phyloP scores from a whole-genome alignment of 352 stramenopile genomes.

The Blastocystis sp. region DNA sequence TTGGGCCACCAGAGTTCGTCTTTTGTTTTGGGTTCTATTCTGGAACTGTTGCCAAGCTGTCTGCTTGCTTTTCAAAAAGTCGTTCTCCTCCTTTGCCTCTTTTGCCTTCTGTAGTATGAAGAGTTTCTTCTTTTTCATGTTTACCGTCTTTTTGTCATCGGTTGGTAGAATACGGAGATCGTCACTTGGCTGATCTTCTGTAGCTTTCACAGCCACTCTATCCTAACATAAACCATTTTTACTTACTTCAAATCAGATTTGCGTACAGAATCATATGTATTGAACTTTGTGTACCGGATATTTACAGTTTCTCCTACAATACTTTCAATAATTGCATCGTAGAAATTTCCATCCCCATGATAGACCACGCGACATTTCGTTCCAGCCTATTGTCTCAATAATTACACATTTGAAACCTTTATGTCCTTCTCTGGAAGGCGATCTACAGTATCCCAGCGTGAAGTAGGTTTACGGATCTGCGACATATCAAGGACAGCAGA shows the following conservation, averaged over 20 bases:
- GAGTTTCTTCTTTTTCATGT: constrained; percentile 36
- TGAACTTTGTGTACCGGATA: constrained; percentile 56
- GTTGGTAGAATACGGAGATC: constrained; percentile 36
- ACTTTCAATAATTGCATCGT: constrained; percentile 47
- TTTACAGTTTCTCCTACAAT: constrained; percentile 12
- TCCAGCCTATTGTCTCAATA: background rate
- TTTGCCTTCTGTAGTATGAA: constrained; percentile 6
- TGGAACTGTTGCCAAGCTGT: constrained; percentile 49
- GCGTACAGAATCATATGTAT: constrained; percentile 35
- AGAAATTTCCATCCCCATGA: constrained; percentile 54
- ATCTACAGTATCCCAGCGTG: constrained; percentile 6
- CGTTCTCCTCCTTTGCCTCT: constrained; percentile 20
- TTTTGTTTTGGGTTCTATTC: constrained; percentile 18
- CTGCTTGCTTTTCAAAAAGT: constrained; percentile 52
- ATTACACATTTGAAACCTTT: background rate
- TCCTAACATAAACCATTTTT: background rate
- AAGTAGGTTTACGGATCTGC: constrained; percentile 40
- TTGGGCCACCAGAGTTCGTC: constrained; percentile 10
- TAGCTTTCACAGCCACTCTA: constrained; percentile 9
- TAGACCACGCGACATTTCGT: constrained; percentile 20
- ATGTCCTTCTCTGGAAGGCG: constrained; percentile 46
- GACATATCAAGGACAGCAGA: constrained; percentile 24
- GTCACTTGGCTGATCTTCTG: background rate
- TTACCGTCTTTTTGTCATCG: constrained; percentile 53
- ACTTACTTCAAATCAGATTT: constrained; percentile 33